phyloP scores from a whole-genome alignment of 768 basidiomycete genomes.

The Cubamyces lactineus region DNA sequence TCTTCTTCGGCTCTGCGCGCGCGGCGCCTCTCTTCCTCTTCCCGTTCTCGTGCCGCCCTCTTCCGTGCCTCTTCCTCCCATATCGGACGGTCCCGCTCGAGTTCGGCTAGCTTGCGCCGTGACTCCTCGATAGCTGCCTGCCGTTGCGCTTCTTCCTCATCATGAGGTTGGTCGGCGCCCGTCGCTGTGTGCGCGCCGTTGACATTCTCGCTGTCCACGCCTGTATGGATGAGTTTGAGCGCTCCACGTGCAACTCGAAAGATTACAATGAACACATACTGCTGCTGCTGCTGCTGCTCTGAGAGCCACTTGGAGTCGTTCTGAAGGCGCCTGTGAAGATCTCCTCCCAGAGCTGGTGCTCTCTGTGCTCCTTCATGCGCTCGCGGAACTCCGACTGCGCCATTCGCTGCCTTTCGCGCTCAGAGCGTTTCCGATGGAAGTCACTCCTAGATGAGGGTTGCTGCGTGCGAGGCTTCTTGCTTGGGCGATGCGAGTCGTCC shows the following conservation, averaged over 20 bases:
- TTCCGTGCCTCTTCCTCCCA: conserved; percentile 60
- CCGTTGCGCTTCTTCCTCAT: conserved; percentile 41
- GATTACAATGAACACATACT: neutral
- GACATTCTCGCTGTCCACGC: neutral
- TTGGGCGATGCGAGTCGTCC: neutral
- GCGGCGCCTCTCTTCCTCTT: conserved; percentile 36
- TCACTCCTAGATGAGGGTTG: neutral
- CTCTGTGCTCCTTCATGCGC: conserved; percentile 13
- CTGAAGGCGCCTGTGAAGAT: conserved; percentile 1
- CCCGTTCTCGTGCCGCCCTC: conserved; percentile 49
- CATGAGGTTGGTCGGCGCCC: neutral
- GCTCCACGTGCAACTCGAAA: too few species aligned
- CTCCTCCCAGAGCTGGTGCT: conserved; percentile 10
- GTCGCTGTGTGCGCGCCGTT: neutral
- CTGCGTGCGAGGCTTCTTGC: conserved; percentile 22
- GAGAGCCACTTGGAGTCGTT: conserved; percentile 8
- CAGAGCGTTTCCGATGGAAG: conserved; percentile 8
- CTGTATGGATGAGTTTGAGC: neutral
- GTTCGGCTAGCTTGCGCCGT: conserved; percentile 66
- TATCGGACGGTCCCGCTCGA: conserved; percentile 63
- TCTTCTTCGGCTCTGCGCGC: conserved; percentile 23
- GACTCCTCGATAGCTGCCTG: conserved; percentile 60
- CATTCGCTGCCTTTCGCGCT: conserved; percentile 12
- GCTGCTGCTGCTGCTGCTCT: conserved; percentile 6
- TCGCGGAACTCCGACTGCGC: conserved; percentile 1